Evolutionary conservation across 2,329 filamentous ascomycete genomes (phyloP).

Genomic region (Beauveria brongniartii): DNA sequence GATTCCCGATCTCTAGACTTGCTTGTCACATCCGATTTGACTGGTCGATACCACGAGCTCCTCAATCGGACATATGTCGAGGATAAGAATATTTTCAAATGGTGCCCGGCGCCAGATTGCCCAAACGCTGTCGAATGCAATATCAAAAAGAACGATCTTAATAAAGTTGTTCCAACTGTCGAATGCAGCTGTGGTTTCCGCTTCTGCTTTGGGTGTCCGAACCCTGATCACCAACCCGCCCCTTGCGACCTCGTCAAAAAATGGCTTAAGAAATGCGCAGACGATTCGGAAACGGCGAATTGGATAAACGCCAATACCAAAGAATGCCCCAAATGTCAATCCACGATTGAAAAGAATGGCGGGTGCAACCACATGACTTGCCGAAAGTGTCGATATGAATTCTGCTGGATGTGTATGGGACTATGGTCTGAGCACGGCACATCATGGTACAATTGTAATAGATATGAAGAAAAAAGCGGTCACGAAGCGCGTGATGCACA

Average conservation of each 20-base stretch:
- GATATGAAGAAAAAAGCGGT: constrained; percentile 93
- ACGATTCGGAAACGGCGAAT: constrained; percentile 96
- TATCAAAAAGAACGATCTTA: constrained; percentile 80
- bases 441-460: constrained; percentile 99
- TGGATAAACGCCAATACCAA: constrained; percentile 99
- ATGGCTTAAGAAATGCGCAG: constrained; percentile 97
- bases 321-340: constrained; percentile 91
- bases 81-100: constrained; percentile 90
- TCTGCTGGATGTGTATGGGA: constrained; percentile 99
- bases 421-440: constrained; percentile 98
- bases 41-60: constrained; percentile 67
- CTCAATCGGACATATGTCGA: constrained; percentile 94
- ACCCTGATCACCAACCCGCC: constrained; percentile 85
- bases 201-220: constrained; percentile 92
- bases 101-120: constrained; percentile 98
- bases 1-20: constrained; percentile 82
- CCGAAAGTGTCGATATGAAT: constrained; percentile 89
- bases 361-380: constrained; percentile 99
- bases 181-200: constrained; percentile 74
- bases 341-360: constrained; percentile 98
- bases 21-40: constrained; percentile 52
- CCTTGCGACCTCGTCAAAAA: constrained; percentile 86
- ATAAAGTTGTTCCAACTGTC: constrained; percentile 81
- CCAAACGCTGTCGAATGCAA: constrained; percentile 83
- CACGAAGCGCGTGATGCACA: constrained; percentile 85